Base-by-base conservation (phyloP, 768 basidiomycete species). In the Mycena albidolilacea region DNA sequence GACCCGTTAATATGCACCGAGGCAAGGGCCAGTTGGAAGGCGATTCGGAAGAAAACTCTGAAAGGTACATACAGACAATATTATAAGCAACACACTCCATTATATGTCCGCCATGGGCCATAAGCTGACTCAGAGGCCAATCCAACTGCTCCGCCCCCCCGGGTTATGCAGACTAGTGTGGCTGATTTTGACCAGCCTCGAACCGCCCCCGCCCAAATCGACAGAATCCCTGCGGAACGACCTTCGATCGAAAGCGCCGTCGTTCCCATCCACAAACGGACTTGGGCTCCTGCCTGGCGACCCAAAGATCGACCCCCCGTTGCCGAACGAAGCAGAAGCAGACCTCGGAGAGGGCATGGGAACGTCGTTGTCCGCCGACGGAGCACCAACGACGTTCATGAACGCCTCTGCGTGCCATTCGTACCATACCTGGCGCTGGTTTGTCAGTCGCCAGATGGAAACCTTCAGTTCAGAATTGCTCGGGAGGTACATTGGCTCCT, bases 321-420 rank as follows among this genome's bases (percentile, higher is more conserved):
- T 43, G 67, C 70, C 23, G 64, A 81, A 46, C 59, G n/a, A 2
- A 69, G 41, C 48, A 50, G 48, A 50, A 7, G 72, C 67, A 58
- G 67, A 77, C 71, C 19, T 77, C 68, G 46, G 81, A 71, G 63
- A 74, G 67, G 41, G 77, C 52, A 59, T 78, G 55, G 81, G 55
- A 7, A 81, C 78, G 11, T 84, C 82, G 72, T 79, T 80, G 43
- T 80, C 80, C 17, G 81, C 70, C 7, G 81, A 78, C 30, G 82
- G 67, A 44, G 79, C 78, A 50, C 81, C 81, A 43, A 89, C 85
- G 19, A 92, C 85, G 6, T 94, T 90, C 64, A 99, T 85, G 84
- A 95, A 99, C 19, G 96, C 92, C 78, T 98, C 97, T 0, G 96
- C 97, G 79, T 94, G 92, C 98, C 98, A 99, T 82, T 99, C 98